Conservation (phyloP, 768 basidiomycete genomes). For the Naganishia antarctica region DNA sequence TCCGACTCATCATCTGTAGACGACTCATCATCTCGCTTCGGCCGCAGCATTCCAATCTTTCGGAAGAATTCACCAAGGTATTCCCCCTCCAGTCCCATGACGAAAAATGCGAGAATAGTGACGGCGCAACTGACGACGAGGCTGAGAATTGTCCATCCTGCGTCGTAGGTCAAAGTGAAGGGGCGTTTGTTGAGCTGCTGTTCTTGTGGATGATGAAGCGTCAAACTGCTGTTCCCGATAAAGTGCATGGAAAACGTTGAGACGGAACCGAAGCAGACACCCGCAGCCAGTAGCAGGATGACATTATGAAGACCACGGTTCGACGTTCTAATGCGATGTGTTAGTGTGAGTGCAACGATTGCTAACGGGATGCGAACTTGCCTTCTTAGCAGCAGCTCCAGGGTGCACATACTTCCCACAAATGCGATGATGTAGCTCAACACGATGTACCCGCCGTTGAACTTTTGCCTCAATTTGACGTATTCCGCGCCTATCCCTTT, state of each 20-base stretch:
- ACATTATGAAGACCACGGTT: conserved; percentile 46
- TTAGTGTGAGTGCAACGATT: no score
- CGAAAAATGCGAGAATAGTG: conserved; percentile 48
- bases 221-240: conserved; percentile 49
- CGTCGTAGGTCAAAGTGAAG: conserved; percentile 43
- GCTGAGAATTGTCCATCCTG: conserved; percentile 47
- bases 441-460: conserved; percentile 45
- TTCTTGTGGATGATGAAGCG: conserved; percentile 39
- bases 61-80: conserved; percentile 3
- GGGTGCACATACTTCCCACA: conserved; percentile 47
- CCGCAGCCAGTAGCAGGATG: conserved; percentile 42
- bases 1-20: not conserved
- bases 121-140: conserved; percentile 43
- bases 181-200: conserved; percentile 25
- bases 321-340: conserved; percentile 42
- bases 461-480: conserved; percentile 39
- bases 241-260: conserved; percentile 51
- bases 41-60: not conserved
- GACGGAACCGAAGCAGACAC: conserved; percentile 47
- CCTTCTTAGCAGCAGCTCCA: conserved; percentile 48
- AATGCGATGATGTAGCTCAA: conserved; percentile 45
- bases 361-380: conserved; percentile 21
- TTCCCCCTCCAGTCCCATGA: conserved; percentile 45
- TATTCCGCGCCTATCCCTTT: conserved; percentile 34
- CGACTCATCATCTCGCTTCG: not conserved